phyloP scores from a whole-genome alignment of 352 stramenopile species.

The Pythium dissimile region DNA sequence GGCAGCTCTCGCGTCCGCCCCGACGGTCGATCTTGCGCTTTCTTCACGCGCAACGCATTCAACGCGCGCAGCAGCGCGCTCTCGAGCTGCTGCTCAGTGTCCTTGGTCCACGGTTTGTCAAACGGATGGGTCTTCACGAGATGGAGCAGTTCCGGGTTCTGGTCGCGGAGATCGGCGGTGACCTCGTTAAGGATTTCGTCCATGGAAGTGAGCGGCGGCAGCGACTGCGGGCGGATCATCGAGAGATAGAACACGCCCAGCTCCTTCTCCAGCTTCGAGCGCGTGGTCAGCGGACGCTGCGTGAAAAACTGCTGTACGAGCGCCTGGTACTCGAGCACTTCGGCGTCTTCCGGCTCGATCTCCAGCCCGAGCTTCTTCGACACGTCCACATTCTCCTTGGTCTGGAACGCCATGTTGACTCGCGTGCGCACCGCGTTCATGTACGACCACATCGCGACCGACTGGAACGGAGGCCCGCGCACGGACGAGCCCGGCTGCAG shows the following conservation, averaged over 20 bases:
- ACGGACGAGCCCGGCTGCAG: conserved; percentile 57
- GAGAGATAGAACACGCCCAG: conserved; percentile 64
- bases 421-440: conserved; percentile 53
- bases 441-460: conserved; percentile 62
- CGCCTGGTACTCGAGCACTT: conserved; percentile 64
- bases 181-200: conserved; percentile 49
- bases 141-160: conserved; percentile 50
- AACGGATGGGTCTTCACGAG: conserved; percentile 43
- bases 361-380: conserved; percentile 66
- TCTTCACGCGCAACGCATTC: conserved; percentile 30
- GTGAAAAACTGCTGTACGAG: conserved; percentile 78
- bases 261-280: conserved; percentile 35
- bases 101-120: conserved; percentile 50
- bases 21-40: conserved; percentile 28
- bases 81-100: conserved; percentile 47
- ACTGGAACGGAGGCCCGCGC: conserved; percentile 73
- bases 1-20: conserved; percentile 14
- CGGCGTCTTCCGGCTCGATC: conserved; percentile 63
- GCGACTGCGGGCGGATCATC: conserved; percentile 34
- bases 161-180: conserved; percentile 24
- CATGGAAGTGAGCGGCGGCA: conserved; percentile 40
- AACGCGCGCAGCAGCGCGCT: conserved; percentile 30
- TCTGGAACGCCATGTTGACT: conserved; percentile 57
- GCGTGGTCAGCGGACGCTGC: conserved; percentile 32
- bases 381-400: conserved; percentile 59